Conservation (phyloP, 805 yeast species). For the Ogataea polymorpha region DNA sequence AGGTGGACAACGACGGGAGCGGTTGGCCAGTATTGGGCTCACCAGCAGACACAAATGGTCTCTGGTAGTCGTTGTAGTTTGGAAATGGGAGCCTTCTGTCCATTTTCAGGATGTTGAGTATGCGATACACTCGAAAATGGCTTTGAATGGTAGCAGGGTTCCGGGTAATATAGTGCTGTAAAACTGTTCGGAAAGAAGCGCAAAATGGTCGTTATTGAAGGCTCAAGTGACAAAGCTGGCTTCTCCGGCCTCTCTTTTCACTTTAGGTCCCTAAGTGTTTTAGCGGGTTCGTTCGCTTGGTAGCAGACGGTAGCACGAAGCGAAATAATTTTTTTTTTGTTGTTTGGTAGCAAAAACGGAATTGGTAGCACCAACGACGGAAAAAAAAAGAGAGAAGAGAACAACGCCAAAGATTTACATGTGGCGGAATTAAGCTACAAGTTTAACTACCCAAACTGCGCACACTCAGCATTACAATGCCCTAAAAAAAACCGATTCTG, state of each 20-base stretch:
- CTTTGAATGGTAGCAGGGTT: slow-evolving; percentile 8
- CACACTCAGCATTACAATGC: too few relatives aligned
- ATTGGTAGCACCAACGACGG: slow-evolving; percentile 8
- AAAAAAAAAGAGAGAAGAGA: background rate
- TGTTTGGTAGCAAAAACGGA: slow-evolving; percentile 10
- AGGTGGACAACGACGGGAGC: background rate
- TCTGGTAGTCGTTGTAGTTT: slow-evolving; percentile 2
- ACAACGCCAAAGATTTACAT: background rate
- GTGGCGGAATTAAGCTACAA: too few relatives aligned
- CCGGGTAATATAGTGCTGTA: background rate
- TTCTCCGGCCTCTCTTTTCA: background rate
- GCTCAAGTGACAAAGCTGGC: background rate
- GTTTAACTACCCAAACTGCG: too few relatives aligned
- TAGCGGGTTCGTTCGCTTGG: slow-evolving; percentile 7
- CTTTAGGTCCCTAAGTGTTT: background rate
- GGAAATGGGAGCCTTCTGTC: slow-evolving; percentile 8
- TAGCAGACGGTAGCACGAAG: slow-evolving; percentile 15
- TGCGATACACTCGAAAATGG: slow-evolving; percentile 1
- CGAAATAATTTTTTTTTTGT: slow-evolving; percentile 9
- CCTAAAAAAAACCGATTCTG: too few relatives aligned
- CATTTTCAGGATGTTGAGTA: background rate
- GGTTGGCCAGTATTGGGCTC: background rate
- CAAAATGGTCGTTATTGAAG: background rate
- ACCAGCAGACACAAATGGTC: slow-evolving; percentile 3
- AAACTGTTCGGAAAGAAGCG: background rate